These are phyloP conservation scores for Monosporascus ibericus DNA, from an alignment of 2,329 filamentous ascomycete genomes.

Conservation along the genomic window DNA sequence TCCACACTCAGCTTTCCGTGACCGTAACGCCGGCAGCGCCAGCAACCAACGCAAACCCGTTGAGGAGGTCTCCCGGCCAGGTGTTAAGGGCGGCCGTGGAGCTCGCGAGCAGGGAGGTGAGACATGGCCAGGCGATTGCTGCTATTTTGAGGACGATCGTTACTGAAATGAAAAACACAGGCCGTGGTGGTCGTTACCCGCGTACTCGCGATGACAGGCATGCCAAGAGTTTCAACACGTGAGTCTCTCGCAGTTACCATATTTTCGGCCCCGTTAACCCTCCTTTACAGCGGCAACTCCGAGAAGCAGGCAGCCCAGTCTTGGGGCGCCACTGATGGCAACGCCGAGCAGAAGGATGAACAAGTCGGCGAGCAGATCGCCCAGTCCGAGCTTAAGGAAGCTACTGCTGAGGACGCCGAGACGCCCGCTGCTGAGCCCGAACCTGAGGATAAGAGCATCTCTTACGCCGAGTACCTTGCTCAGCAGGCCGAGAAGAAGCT, in stretches of 20 bases:
- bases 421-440: constrained; percentile 44
- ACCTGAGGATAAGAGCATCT: constrained; percentile 82
- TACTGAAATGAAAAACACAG: constrained; percentile 22
- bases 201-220: constrained; percentile 54
- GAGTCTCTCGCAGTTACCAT: constrained; percentile 21
- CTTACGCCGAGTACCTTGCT: constrained; percentile 82
- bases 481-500: constrained; percentile 68
- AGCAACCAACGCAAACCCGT: constrained; percentile 77
- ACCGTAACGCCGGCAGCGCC: constrained; percentile 73
- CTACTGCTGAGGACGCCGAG: constrained; percentile 40
- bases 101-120: constrained; percentile 57
- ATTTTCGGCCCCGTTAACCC: constrained; percentile 2
- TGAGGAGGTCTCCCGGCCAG: constrained; percentile 56
- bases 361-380: constrained; percentile 86
- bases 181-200: constrained; percentile 47
- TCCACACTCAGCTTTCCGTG: constrained; percentile 67
- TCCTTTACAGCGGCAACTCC: constrained; percentile 51
- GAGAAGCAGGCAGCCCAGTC: constrained; percentile 84
- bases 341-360: constrained; percentile 85
- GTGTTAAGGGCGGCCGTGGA: constrained; percentile 56
- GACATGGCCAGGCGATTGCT: constrained; percentile 16
- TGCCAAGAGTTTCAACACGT: constrained; percentile 41
- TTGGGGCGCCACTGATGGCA: constrained; percentile 80
- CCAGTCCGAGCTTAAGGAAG: constrained; percentile 74
- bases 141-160: constrained; percentile 8